These are phyloP conservation scores for Trichoderma simmonsii DNA, from an alignment of 2,329 filamentous ascomycete genomes.

Conservation along the genomic window DNA sequence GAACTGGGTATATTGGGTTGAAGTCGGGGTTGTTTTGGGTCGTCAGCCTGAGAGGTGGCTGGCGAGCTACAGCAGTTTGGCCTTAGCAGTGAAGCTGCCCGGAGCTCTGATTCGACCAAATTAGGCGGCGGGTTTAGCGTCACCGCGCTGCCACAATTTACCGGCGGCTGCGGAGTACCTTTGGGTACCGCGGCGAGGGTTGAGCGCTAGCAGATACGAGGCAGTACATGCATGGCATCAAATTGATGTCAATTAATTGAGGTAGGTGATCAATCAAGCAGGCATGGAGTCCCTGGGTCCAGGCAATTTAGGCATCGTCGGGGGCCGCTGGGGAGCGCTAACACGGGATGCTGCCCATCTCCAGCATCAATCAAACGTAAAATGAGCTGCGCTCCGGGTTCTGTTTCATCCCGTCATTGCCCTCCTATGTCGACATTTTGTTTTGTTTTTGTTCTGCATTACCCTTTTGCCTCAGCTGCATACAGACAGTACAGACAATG, in stretches of 20 bases:
- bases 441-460: not conserved
- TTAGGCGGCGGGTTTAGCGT: constrained; percentile 17
- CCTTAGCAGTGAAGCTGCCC: constrained; percentile 7
- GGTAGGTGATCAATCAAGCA: not conserved
- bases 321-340: not conserved
- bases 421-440: not conserved
- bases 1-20: constrained; percentile 18
- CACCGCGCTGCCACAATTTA: constrained; percentile 7
- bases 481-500: not conserved
- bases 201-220: not conserved
- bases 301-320: constrained; percentile 1
- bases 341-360: not conserved
- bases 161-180: constrained; percentile 13
- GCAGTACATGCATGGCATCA: not conserved
- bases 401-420: not conserved
- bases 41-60: constrained; percentile 18
- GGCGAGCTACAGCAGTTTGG: not conserved
- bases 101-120: constrained; percentile 17
- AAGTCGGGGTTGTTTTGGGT: constrained; percentile 14
- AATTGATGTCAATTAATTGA: not conserved
- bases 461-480: not conserved
- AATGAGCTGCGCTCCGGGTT: not conserved
- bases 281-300: not conserved
- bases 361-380: not conserved
- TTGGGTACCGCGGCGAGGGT: not conserved